A percentile compares a stretch with the other conserved stretches of the same genome.
Evolutionary conservation across 164 flowering plant species (phyloP).

Genomic region (Dillenia turbinata): DNA sequence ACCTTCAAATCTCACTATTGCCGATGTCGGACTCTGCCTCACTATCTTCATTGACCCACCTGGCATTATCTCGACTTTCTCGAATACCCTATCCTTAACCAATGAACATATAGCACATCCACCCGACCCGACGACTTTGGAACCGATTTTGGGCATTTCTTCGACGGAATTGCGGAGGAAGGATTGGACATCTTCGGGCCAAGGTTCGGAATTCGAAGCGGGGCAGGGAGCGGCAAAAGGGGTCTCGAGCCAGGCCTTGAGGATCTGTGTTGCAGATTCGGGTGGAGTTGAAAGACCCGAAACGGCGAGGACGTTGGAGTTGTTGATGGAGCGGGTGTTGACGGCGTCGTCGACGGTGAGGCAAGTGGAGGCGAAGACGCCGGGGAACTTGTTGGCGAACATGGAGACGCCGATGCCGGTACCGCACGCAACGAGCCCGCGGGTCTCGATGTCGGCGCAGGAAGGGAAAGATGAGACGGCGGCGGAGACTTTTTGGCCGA

Average conservation of each 20-base stretch:
- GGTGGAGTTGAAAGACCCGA: conserved; percentile 65
- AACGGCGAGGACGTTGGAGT: conserved; percentile 88
- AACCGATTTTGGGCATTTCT: conserved; percentile 63
- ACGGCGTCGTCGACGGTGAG: conserved; percentile 54
- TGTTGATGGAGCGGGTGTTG: conserved; percentile 82
- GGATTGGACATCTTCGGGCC: conserved; percentile 51
- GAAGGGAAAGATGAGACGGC: conserved; percentile 6
- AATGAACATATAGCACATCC: conserved; percentile 55
- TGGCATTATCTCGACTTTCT: conserved; percentile 64
- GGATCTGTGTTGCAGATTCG: conserved; percentile 54
- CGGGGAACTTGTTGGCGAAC: conserved; percentile 93
- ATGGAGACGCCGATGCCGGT: conserved; percentile 90
- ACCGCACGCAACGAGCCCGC: conserved; percentile 92
- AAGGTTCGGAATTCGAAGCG: conserved; percentile 55
- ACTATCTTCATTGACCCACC: conserved; percentile 88
- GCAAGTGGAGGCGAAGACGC: conserved; percentile 81
- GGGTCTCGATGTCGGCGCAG: conserved; percentile 30
- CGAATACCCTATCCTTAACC: conserved; percentile 46
- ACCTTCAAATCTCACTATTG: conserved; percentile 70
- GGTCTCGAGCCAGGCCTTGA: conserved; percentile 69
- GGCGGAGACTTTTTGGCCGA: conserved; percentile 69
- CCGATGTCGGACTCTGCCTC: conserved; percentile 84
- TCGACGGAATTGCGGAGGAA: conserved; percentile 54
- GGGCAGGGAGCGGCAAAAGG: conserved; percentile 89
- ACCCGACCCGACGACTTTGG: conserved; percentile 3